A percentile compares a stretch with the other conserved stretches of the same genome.
Conservation (phyloP, 495 filamentous ascomycete genomes). For the Penicillium ochrochloron region DNA sequence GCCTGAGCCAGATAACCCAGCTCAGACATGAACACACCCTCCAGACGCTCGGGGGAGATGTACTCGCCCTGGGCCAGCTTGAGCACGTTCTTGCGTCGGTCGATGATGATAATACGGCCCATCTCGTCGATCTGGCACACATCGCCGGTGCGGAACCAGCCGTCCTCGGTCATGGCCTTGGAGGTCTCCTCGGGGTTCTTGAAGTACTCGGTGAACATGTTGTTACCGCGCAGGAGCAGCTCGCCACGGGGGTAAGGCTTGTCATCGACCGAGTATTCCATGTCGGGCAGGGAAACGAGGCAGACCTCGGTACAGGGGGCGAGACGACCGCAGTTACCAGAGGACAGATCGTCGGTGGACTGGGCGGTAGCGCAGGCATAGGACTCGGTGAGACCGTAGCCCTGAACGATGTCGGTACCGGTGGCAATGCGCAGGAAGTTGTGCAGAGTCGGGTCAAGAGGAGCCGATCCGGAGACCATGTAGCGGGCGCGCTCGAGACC, state of each 20-base stretch:
- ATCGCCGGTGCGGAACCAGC: conserved; percentile 97
- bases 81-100: conserved; percentile 97
- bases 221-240: conserved; percentile 78
- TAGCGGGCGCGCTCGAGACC: conserved; percentile 73
- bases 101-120: conserved; percentile 90
- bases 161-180: conserved; percentile 82
- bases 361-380: conserved; percentile 81
- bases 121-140: conserved; percentile 80
- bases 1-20: conserved; percentile 75
- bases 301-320: conserved; percentile 72
- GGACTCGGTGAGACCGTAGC: conserved; percentile 95
- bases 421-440: conserved; percentile 86
- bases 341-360: conserved; percentile 65
- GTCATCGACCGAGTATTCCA: conserved; percentile 91
- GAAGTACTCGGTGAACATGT: conserved; percentile 83
- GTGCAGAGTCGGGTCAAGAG: conserved; percentile 85
- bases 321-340: conserved; percentile 82
- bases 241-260: conserved; percentile 93
- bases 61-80: conserved; percentile 99
- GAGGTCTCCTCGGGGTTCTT: conserved; percentile 84
- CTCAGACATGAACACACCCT: conserved; percentile 88
- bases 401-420: conserved; percentile 80
- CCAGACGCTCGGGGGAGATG: conserved; percentile 94
- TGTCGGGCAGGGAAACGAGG: conserved; percentile 86
- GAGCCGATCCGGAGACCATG: conserved; percentile 90